Conservation (phyloP, 2,329 filamentous ascomycete genomes). For the Exophiala calicioides region DNA sequence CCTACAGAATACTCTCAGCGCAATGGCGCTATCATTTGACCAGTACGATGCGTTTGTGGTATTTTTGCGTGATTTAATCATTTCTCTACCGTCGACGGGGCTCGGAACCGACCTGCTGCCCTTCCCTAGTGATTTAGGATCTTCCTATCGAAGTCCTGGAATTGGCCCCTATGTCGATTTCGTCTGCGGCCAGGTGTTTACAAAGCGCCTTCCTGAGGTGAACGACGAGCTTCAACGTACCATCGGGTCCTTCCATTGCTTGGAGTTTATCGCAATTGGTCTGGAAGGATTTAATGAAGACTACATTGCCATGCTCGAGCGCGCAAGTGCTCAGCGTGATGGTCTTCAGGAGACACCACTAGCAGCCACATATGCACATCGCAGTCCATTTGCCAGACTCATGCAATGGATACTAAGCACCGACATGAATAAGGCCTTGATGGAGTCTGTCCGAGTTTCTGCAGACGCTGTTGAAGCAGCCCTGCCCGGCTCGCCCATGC, state of each 20-base stretch:
- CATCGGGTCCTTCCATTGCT: conserved; percentile 74
- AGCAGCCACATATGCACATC: conserved; percentile 70
- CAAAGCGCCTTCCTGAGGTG: conserved; percentile 64
- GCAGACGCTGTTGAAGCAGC: conserved; percentile 70
- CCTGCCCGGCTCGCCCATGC: conserved; percentile 74
- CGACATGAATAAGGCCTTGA: conserved; percentile 76
- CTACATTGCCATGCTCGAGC: conserved; percentile 56
- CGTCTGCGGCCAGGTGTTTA: conserved; percentile 76
- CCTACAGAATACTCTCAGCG: conserved; percentile 67
- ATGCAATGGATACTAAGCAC: conserved; percentile 99
- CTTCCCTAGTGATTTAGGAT: conserved; percentile 83
- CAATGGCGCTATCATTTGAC: conserved; percentile 77
- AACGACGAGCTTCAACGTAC: conserved; percentile 68
- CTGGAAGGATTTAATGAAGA: conserved; percentile 91
- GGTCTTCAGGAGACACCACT: conserved; percentile 15
- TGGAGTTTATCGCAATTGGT: conserved; percentile 79
- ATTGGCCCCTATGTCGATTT: conserved; percentile 95
- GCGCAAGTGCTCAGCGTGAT: conserved; percentile 11
- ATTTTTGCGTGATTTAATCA: conserved; percentile 70
- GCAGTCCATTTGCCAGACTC: conserved; percentile 89
- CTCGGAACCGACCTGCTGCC: conserved; percentile 66
- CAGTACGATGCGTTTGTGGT: conserved; percentile 82
- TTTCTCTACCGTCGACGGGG: conserved; percentile 55
- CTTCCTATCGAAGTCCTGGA: conserved; percentile 74
- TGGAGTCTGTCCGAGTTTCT: conserved; percentile 76